These are phyloP conservation scores for Ophiostoma quercus DNA, from an alignment of 2,329 filamentous ascomycete species.

Conservation along the genomic window DNA sequence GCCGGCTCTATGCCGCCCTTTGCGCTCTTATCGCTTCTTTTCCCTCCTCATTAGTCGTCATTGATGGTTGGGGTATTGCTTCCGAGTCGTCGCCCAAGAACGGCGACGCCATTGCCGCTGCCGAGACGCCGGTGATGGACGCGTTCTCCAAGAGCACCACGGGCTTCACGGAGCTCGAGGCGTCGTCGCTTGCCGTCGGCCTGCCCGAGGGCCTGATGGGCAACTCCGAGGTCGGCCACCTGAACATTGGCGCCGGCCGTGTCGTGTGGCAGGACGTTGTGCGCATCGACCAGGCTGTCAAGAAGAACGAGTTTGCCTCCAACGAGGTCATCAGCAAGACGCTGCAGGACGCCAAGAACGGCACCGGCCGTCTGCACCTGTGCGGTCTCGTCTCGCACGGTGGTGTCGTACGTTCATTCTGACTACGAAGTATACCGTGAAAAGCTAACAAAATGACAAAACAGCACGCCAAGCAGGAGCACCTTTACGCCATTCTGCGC, in stretches of 20 bases:
- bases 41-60: constrained; percentile 65
- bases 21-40: constrained; percentile 3
- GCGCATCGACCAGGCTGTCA: constrained; percentile 88
- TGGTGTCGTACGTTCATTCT: constrained; percentile 76
- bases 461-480: constrained; percentile 87
- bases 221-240: constrained; percentile 95
- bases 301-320: constrained; percentile 72
- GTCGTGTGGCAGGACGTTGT: constrained; percentile 99
- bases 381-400: constrained; percentile 90
- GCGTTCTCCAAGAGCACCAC: constrained; percentile 74
- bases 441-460: too few species aligned
- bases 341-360: constrained; percentile 74
- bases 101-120: constrained; percentile 92
- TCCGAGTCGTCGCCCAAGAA: constrained; percentile 72
- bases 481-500: constrained; percentile 80
- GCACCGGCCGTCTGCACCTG: constrained; percentile 87
- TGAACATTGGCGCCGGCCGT: constrained; percentile 96
- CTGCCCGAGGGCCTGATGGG: constrained; percentile 97
- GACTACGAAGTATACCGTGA: too few species aligned
- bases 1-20: constrained; percentile 24
- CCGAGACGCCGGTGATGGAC: constrained; percentile 93
- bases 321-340: constrained; percentile 71
- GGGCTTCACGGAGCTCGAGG: constrained; percentile 88
- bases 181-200: constrained; percentile 91
- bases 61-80: constrained; percentile 96